Evolutionary conservation across 2,329 filamentous ascomycete species (phyloP).

Genomic region (Scedosporium dehoogii): DNA sequence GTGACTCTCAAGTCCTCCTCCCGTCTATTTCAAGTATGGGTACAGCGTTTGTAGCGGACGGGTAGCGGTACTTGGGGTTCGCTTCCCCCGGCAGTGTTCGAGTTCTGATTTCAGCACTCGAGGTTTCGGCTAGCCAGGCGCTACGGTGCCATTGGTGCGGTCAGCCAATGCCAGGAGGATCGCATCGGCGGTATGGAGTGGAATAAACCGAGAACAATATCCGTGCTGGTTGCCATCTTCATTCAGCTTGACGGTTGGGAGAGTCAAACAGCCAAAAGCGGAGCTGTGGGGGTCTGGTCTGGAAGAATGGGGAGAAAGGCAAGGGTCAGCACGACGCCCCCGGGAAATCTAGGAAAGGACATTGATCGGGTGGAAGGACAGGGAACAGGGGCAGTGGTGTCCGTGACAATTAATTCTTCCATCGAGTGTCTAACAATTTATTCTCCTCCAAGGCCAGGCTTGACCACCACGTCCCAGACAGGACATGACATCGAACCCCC

Average conservation of each 20-base stretch:
- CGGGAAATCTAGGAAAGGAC: not conserved
- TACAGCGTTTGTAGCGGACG: too few species aligned
- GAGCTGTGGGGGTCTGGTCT: not conserved
- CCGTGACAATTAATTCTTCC: too few species aligned
- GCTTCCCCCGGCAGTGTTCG: not conserved
- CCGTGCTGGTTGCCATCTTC: not conserved
- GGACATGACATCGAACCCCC: not conserved
- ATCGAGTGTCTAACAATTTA: too few species aligned
- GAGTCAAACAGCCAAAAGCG: not conserved
- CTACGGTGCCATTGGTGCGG: not conserved
- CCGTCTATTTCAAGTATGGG: too few species aligned
- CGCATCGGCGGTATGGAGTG: not conserved
- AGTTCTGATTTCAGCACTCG: not conserved
- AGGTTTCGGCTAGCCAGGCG: not conserved
- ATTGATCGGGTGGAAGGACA: not conserved
- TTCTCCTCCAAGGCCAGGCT: not conserved
- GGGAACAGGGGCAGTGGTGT: too few species aligned
- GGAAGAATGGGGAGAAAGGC: not conserved
- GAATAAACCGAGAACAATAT: not conserved
- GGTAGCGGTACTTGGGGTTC: not conserved
- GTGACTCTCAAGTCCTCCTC: too few species aligned
- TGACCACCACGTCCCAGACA: not conserved
- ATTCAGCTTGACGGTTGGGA: not conserved
- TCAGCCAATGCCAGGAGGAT: not conserved
- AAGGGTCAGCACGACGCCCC: not conserved